phyloP scores from a whole-genome alignment of 106 monocot genomes.

The Alisma plantagoaquatica region DNA sequence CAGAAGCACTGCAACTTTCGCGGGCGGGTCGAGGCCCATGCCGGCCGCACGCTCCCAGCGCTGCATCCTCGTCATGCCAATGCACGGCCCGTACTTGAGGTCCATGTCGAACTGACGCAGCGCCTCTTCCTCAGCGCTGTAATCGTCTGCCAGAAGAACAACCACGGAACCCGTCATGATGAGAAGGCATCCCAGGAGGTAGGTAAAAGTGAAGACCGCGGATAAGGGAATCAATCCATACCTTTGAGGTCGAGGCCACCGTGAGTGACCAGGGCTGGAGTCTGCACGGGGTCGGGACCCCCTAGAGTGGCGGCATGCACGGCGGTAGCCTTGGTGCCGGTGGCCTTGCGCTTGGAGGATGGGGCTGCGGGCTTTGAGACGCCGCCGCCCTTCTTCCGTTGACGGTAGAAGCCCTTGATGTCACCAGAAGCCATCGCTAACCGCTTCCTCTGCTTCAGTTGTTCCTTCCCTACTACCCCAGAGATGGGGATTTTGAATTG shows the following conservation, averaged over 20 bases:
- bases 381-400: constrained; percentile 40
- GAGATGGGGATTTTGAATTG: too few species aligned
- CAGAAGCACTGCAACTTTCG: constrained; percentile 23
- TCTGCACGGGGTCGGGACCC: constrained; percentile 9
- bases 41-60: constrained; percentile 55
- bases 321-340: too few species aligned
- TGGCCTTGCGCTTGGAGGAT: too few species aligned
- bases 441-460: not conserved
- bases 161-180: too few species aligned
- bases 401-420: constrained; percentile 69
- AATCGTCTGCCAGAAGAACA: constrained; percentile 1
- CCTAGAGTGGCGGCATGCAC: too few species aligned
- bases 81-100: constrained; percentile 54
- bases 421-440: constrained; percentile 27
- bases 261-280: constrained; percentile 34
- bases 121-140: constrained; percentile 35
- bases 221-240: not conserved
- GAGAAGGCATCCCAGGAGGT: not conserved
- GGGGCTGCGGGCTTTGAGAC: constrained; percentile 10
- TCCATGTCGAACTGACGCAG: constrained; percentile 76
- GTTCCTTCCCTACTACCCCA: too few species aligned
- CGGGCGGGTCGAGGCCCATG: constrained; percentile 52
- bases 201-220: not conserved
- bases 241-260: constrained; percentile 39
- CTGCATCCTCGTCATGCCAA: constrained; percentile 44